A percentile compares a stretch with the other conserved stretches of the same genome.
Evolutionary conservation across 2,329 filamentous ascomycete species (phyloP).

Genomic region (Gaeumannomyces sp.): DNA sequence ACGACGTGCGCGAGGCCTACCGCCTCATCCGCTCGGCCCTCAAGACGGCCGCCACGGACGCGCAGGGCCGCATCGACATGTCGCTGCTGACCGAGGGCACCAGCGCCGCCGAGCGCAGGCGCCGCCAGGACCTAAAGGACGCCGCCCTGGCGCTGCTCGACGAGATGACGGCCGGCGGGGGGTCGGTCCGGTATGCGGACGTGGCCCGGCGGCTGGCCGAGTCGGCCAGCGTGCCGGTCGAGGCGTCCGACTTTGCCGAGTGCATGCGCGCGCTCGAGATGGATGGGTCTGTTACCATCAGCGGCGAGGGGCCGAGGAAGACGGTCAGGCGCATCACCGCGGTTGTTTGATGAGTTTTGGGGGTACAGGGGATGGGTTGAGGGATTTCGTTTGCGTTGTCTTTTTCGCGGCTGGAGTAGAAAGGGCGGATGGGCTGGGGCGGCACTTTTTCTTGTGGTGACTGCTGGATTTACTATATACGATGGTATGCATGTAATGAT

Average conservation of each 20-base stretch:
- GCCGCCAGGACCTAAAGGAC: constrained; percentile 77
- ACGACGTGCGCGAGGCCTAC: constrained; percentile 85
- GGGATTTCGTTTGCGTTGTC: no score
- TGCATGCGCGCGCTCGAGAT: constrained; percentile 73
- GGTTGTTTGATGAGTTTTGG: constrained; percentile 22
- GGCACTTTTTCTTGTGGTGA: not conserved
- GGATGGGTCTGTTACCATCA: constrained; percentile 74
- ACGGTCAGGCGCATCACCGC: constrained; percentile 69
- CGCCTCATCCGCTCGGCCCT: constrained; percentile 88
- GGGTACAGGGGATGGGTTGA: no score
- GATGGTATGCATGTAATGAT: not conserved
- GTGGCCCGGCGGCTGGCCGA: constrained; percentile 68
- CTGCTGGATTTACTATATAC: not conserved
- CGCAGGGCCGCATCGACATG: constrained; percentile 94
- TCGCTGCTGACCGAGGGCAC: constrained; percentile 91
- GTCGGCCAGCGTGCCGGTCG: constrained; percentile 62
- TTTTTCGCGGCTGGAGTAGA: not conserved
- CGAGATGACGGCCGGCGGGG: constrained; percentile 63
- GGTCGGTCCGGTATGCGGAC: constrained; percentile 71
- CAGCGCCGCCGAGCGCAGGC: constrained; percentile 75
- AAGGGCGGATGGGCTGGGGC: not conserved
- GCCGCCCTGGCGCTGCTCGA: constrained; percentile 71
- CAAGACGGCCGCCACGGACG: constrained; percentile 95
- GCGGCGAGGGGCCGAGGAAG: constrained; percentile 78
- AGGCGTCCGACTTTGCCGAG: constrained; percentile 76